phyloP scores from a whole-genome alignment of 345 rosid genomes.

The Lepidium sativum region DNA sequence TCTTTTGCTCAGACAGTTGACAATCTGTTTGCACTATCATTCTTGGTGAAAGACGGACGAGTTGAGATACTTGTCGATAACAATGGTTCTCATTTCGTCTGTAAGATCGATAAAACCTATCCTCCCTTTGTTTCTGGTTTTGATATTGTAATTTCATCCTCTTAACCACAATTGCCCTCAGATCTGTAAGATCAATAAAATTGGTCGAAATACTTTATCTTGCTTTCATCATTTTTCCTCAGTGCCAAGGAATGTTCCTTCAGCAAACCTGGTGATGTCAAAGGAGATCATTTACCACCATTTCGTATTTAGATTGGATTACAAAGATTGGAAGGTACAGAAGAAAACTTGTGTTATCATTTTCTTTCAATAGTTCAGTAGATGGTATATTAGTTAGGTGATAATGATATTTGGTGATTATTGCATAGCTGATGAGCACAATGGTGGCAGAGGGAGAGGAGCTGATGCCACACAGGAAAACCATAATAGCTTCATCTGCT shows the following conservation, averaged over 20 bases:
- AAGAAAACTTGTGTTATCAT: not conserved
- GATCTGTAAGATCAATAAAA: no score
- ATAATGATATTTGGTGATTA: not conserved
- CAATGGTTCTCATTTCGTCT: conserved; percentile 49
- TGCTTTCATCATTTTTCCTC: not conserved
- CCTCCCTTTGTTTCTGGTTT: not conserved
- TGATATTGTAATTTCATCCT: not conserved
- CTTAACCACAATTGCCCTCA: conserved; percentile 6
- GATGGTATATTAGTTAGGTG: not conserved
- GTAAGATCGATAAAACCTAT: conserved; percentile 35
- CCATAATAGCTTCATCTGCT: not conserved
- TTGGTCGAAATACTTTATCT: not conserved
- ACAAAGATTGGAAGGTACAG: conserved; percentile 72
- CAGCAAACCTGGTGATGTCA: conserved; percentile 36
- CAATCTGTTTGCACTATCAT: conserved; percentile 79
- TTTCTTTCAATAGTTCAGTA: not conserved
- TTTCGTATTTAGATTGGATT: conserved; percentile 72
- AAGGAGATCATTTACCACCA: conserved; percentile 51
- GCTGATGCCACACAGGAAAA: conserved; percentile 50
- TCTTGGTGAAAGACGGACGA: conserved; percentile 82
- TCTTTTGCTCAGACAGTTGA: conserved; percentile 84
- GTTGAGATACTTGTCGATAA: conserved; percentile 45
- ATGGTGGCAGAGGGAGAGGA: conserved; percentile 51
- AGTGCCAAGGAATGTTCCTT: conserved; percentile 81
- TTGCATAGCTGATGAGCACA: conserved; percentile 40